Base-by-base conservation (phyloP, 2,329 filamentous ascomycete genomes). In the Elsinoe necatrix region DNA sequence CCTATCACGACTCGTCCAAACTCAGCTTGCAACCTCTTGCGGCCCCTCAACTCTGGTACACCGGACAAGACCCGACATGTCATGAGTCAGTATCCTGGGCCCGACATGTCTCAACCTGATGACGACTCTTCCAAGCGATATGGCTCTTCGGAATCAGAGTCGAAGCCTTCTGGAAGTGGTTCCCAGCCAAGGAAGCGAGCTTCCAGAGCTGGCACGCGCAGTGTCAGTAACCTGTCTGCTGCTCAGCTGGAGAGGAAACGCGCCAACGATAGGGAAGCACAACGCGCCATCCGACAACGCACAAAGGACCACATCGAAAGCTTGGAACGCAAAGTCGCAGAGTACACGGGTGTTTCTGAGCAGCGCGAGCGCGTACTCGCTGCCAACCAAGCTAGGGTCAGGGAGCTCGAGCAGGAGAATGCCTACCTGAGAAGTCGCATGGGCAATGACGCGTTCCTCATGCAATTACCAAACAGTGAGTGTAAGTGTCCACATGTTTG, bases 231-330 rank as follows among this genome's bases (percentile, higher is more conserved):
- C 8, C 70, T 82, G 56, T 80, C 79, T 14, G 74, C 77, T 29
- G 79, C 80, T 58, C 80, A 82, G 63, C 70, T 82, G 50, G 80
- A 82, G 63, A 71, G 80, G 52, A 82, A 82, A 66, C 73, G 80
- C 58, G 80, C 80, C 60, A 82, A 82, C 66, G 80, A 82, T 65
- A 73, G 80, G 60, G 80, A 82, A 67, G 79, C 80, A 55, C 80
- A 82, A 64, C 73, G 79, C 61, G 79, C 78, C 50, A 82, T 81
- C 61, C 76, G 80, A 27, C 77, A 80, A 64, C 69, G 80, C 59
- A 82, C 78, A 41, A 81, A 80, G 61, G 78, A 80, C 61, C 79
- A 80, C 65, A 81, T 81, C 59, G 79, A 82, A 60, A 71, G 70
- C 25, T 72, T 82, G n/a, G 78, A 82, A 62, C 69, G 73, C 50